Conservation (phyloP, 805 yeast genomes). For the Lachancea nothofagi region DNA sequence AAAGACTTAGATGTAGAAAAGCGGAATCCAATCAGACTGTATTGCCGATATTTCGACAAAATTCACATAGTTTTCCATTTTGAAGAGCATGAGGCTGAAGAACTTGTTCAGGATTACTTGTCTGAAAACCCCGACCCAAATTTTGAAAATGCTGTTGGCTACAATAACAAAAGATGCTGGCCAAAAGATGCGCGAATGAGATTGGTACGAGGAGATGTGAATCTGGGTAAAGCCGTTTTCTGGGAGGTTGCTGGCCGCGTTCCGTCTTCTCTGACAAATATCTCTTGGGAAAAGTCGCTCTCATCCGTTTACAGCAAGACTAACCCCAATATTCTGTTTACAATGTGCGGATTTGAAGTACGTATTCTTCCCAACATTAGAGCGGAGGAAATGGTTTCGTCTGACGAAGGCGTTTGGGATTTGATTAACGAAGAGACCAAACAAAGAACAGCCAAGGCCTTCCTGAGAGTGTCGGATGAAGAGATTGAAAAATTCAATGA, state of each 20-base stretch:
- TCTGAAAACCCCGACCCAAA: constrained; percentile 91
- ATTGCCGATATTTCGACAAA: constrained; percentile 78
- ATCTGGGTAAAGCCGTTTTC: constrained; percentile 83
- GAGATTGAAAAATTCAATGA: constrained; percentile 78
- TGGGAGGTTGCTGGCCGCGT: constrained; percentile 83
- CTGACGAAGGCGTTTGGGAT: constrained; percentile 90
- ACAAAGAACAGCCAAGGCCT: constrained; percentile 87
- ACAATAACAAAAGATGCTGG: constrained; percentile 90
- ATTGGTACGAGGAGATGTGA: constrained; percentile 83
- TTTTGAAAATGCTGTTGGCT: constrained; percentile 78
- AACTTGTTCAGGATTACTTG: constrained; percentile 65
- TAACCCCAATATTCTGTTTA: constrained; percentile 80
- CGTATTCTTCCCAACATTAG: constrained; percentile 76
- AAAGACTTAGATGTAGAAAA: constrained; percentile 52
- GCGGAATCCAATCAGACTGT: constrained; percentile 70
- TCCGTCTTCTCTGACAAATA: constrained; percentile 65
- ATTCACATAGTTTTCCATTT: constrained; percentile 77
- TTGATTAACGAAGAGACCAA: constrained; percentile 61
- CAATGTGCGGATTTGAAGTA: constrained; percentile 94
- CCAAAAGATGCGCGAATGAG: constrained; percentile 90
- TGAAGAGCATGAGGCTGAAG: constrained; percentile 65
- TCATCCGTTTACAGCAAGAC: constrained; percentile 88
- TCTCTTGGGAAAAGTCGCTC: constrained; percentile 74
- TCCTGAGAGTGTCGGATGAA: constrained; percentile 71
- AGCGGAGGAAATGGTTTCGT: constrained; percentile 44